Evolutionary conservation across 2,329 filamentous ascomycete genomes (phyloP).

Genomic region (Metarhizium brunneum): DNA sequence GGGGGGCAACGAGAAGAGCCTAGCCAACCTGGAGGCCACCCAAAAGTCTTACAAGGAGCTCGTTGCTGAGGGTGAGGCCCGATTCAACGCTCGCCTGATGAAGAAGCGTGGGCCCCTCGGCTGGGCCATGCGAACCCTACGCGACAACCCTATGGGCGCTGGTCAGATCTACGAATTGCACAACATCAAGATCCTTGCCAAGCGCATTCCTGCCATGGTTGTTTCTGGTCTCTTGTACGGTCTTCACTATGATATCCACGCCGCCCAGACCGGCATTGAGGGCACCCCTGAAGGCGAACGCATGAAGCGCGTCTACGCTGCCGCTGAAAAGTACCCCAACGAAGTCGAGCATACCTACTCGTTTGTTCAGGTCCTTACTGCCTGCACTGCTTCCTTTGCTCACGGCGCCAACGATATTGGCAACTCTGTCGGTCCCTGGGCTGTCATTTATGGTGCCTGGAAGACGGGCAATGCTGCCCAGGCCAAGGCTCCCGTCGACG

Average conservation of each 20-base stretch:
- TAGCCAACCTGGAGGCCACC: slow-evolving; percentile 33
- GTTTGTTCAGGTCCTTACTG: slow-evolving; percentile 57
- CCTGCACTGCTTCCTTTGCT: slow-evolving; percentile 64
- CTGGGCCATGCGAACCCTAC: slow-evolving; percentile 73
- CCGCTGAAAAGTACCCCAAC: slow-evolving; percentile 57
- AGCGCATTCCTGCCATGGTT: slow-evolving; percentile 60
- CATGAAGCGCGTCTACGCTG: slow-evolving; percentile 47
- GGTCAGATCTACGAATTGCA: slow-evolving; percentile 65
- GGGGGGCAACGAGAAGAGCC: slow-evolving; percentile 22
- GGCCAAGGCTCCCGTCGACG: slow-evolving; percentile 55
- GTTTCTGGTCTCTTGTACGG: slow-evolving; percentile 60
- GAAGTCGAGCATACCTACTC: slow-evolving; percentile 63
- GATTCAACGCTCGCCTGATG: slow-evolving; percentile 53
- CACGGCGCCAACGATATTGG: slow-evolving; percentile 73
- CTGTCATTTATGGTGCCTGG: slow-evolving; percentile 60
- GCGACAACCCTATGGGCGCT: slow-evolving; percentile 61
- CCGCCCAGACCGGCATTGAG: slow-evolving; percentile 11
- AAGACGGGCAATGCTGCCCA: slow-evolving; percentile 49
- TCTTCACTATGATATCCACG: slow-evolving; percentile 72
- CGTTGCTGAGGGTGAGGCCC: slow-evolving; percentile 45
- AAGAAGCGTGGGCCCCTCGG: slow-evolving; percentile 57
- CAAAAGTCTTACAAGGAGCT: slow-evolving; percentile 53
- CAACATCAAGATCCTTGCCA: slow-evolving; percentile 56
- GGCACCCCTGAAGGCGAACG: slow-evolving; percentile 14
- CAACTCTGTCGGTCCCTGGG: slow-evolving; percentile 62